phyloP scores from a whole-genome alignment of 805 yeast genomes.

The Kodamaea neixiangensis region DNA sequence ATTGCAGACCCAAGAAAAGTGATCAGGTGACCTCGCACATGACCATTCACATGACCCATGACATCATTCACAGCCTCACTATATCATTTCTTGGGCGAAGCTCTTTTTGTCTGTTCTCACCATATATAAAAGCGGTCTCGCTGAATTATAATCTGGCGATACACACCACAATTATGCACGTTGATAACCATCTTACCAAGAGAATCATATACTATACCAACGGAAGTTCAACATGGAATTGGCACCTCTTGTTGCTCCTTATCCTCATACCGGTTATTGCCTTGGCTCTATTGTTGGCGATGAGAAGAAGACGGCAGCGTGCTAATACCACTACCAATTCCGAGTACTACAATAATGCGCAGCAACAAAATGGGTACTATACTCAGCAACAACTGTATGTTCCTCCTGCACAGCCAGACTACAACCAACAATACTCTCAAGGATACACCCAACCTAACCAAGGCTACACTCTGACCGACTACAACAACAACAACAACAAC shows the following conservation, averaged over 20 bases:
- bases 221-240: slow-evolving; percentile 12
- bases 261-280: slow-evolving; percentile 14
- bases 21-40: too few species aligned
- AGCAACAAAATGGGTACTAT: neutral
- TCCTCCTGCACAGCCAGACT: neutral
- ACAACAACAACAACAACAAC: neutral
- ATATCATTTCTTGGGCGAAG: too few species aligned
- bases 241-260: slow-evolving; percentile 18
- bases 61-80: too few species aligned
- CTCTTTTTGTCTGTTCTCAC: neutral
- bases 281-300: slow-evolving; percentile 9
- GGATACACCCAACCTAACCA: neutral
- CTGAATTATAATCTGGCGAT: neutral
- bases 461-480: too few species aligned
- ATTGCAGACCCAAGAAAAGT: too few species aligned
- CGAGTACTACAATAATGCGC: slow-evolving; percentile 4
- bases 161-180: neutral
- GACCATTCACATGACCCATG: too few species aligned
- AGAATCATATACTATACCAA: slow-evolving; percentile 14
- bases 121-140: neutral
- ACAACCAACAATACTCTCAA: neutral
- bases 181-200: slow-evolving; percentile 9
- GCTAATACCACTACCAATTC: neutral
- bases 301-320: slow-evolving; percentile 12
- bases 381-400: neutral